Base-by-base conservation (phyloP, 805 yeast genomes). In the Lachancea quebecensis region DNA sequence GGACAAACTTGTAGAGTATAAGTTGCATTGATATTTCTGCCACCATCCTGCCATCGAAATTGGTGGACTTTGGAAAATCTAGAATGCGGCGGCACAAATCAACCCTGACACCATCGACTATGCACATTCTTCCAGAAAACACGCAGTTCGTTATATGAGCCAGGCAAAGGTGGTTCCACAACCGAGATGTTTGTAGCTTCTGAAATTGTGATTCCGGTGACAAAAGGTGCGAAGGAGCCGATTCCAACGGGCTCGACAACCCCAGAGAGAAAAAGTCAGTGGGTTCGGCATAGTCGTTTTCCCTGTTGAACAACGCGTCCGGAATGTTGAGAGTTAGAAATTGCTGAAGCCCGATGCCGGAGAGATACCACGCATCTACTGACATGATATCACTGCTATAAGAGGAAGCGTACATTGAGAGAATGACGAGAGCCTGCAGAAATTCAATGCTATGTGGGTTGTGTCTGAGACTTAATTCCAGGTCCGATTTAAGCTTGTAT, bases 11-110 rank as follows among this genome's bases (percentile, higher is more conserved):
- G 62, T 82, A 82, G 0, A 54, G 40, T 17, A 51, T 49, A 14
- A 76, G 59, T 44, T 81, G 77, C 10, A 83, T 69, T 15, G 80
- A 75, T 41, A 83, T 78, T 60, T 85, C 95, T 35, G 88, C 81
- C 7, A 84, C 81, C 78, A 85, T 82, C 47, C 93, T 65, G n/a
- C 85, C 87, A 58, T 85, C 95, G 59, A 85, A 85, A 56, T 83
- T 82, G 5, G 89, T 82, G 2, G 89, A 77, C 31, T 76, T 68
- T 4, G 80, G 69, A 33, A 78, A 62, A 34, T 79, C 77, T 40
- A 81, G 64, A 1, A 82, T 74, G 16, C 77, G 71, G 9, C 79
- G 70, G 49, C 86, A 79, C 47, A 77, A 74, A 47, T 77, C 78
- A 37, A 82, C 59, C 34, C 87, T 66, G 18, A 74, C 67, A 47